These are phyloP conservation scores for Acacia acuminata DNA, from an alignment of 306 rosid genomes.

Conservation along the genomic window DNA sequence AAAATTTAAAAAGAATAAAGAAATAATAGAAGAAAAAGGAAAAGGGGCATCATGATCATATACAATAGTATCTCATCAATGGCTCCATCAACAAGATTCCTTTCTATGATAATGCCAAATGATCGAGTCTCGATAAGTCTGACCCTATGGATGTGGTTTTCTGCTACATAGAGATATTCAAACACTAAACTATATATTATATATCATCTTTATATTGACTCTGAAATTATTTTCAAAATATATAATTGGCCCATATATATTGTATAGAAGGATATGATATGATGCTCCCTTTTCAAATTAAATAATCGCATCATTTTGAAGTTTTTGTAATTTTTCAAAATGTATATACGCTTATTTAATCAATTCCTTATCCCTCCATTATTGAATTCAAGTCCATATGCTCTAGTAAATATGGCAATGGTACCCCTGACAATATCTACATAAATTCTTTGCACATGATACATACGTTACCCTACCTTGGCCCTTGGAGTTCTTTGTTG, in stretches of 20 bases:
- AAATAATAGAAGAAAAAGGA: background rate
- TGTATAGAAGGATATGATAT: background rate
- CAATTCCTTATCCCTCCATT: background rate
- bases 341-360: no score
- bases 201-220: background rate
- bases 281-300: background rate
- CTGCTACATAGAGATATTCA: constrained; percentile 7
- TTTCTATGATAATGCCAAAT: constrained; percentile 52
- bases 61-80: background rate
- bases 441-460: background rate
- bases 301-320: background rate
- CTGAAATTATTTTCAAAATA: constrained; percentile 14
- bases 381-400: background rate
- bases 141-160: constrained; percentile 26
- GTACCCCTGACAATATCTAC: background rate
- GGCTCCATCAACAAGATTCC: constrained; percentile 49
- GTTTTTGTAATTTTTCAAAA: background rate
- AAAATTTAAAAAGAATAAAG: background rate
- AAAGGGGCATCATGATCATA: background rate
- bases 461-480: constrained; percentile 1
- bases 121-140: constrained; percentile 16
- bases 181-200: background rate
- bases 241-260: constrained; percentile 26
- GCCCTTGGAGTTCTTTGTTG: background rate
- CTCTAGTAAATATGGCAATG: background rate